These are phyloP conservation scores for Pleurotus eryngii DNA, from an alignment of 768 basidiomycete species.

Conservation along the genomic window DNA sequence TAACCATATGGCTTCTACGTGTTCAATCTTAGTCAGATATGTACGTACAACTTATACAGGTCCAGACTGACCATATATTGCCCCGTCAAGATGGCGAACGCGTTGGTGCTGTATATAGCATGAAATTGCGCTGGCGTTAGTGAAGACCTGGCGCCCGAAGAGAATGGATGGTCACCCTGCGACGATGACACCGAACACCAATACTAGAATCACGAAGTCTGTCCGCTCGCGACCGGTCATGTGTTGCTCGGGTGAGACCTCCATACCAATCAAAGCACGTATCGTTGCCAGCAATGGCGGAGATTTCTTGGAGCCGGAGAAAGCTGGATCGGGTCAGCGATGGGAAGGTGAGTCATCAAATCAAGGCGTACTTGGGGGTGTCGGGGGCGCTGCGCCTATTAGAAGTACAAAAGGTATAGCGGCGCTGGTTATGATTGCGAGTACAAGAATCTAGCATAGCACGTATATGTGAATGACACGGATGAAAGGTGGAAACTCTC, in stretches of 20 bases:
- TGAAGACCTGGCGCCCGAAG: background rate
- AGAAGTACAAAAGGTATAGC: constrained; percentile 57
- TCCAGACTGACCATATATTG: constrained; percentile 62
- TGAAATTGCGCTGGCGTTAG: constrained; percentile 25
- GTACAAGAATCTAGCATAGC: constrained; percentile 34
- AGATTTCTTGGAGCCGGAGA: constrained; percentile 60
- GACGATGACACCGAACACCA: constrained; percentile 63
- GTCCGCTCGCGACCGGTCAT: constrained; percentile 68
- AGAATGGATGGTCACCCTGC: constrained; percentile 42
- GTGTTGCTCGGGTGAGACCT: constrained; percentile 36
- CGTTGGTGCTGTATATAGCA: constrained; percentile 30
- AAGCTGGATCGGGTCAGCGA: constrained; percentile 40
- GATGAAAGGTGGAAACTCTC: constrained; percentile 14
- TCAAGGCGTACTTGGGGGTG: constrained; percentile 64
- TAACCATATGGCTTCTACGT: constrained; percentile 71
- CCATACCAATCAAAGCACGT: constrained; percentile 47
- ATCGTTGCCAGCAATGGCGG: constrained; percentile 51
- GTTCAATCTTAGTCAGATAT: background rate
- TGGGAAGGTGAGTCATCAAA: background rate
- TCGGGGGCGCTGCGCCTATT: constrained; percentile 61
- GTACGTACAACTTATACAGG: background rate
- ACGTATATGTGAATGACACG: background rate
- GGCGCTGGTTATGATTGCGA: constrained; percentile 69
- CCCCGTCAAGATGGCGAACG: constrained; percentile 62
- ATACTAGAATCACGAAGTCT: constrained; percentile 60